Conservation (phyloP, 352 stramenopile species). For the Blastocystis sp. region DNA sequence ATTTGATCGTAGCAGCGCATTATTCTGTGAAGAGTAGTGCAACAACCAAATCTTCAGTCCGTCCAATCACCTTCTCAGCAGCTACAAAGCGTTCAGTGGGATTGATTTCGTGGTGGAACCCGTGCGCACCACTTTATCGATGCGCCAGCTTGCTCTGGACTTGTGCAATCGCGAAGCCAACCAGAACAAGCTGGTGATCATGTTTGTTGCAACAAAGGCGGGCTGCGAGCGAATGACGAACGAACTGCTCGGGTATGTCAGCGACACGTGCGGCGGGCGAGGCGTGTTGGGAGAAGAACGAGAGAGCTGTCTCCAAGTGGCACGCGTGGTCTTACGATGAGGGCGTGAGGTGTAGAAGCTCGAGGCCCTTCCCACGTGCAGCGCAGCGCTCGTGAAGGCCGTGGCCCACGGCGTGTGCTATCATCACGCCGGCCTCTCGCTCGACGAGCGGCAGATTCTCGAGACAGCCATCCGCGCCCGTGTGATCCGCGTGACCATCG, state of each 20-base stretch:
- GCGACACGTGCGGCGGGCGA: neutral
- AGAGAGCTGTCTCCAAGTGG: too few relatives aligned
- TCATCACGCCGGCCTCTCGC: conserved; percentile 73
- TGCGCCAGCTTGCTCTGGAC: neutral
- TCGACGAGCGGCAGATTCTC: conserved; percentile 71
- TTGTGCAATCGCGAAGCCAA: conserved; percentile 30
- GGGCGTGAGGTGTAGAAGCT: neutral
- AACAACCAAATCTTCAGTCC: conserved; percentile 64
- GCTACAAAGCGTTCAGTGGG: neutral
- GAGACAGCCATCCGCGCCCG: conserved; percentile 72
- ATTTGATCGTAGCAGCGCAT: conserved; percentile 25
- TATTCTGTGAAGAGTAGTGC: conserved; percentile 4
- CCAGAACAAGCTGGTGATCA: conserved; percentile 54
- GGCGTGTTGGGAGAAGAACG: conserved; percentile 32
- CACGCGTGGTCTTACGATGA: too few relatives aligned
- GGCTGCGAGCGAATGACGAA: neutral
- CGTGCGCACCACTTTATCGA: neutral
- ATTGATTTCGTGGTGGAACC: conserved; percentile 17
- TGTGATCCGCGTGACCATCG: conserved; percentile 70
- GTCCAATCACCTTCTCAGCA: conserved; percentile 17
- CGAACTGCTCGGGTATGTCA: conserved; percentile 6
- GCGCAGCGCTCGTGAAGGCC: neutral
- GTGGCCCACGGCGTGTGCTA: conserved; percentile 71
- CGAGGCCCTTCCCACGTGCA: neutral
- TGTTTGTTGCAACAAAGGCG: conserved; percentile 46